Evolutionary conservation across 208 protist genomes (phyloP), one percentile per base, ranked within the genome.

Genomic region (Leishmania braziliensis): DNA sequence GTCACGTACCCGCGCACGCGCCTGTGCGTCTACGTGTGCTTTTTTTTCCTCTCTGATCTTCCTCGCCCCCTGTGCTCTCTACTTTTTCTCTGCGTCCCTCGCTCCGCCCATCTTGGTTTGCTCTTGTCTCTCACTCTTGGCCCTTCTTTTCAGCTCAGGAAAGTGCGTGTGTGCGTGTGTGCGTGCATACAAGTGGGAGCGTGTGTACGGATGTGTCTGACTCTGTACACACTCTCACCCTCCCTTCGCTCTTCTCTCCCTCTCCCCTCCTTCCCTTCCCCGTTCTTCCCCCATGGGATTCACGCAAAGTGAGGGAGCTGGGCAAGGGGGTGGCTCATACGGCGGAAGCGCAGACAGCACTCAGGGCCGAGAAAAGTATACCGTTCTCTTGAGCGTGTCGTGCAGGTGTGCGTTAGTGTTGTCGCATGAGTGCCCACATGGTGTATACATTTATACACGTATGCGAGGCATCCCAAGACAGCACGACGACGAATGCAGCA

Each of bases 401-500:
- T 36, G 68, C 20, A 72, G n/a, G 68, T 51, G 23, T 48, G 18
- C 20, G 36, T 51, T 14, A 26, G 26, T 63, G 26, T 46, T 43
- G 62, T 33, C 33, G 75, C 23, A 18, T 12, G 20, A 48, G 51
- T 68, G 23, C 33, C 10, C 46, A 77, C 73, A 63, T 39, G 46
- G 10, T 83, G 48, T 77, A 73, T 72, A 72, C 43, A 16, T 72
- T n/a, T 72, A 72, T 72, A 33, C 68, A 72, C 46, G 6, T 74
- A 46, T 53, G 26, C 3, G 14, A 29, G 39, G 69, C n/a, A 29
- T 10, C 39, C n/a, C 69, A 54, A 51, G 5, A 23, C 14, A 50
- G 46, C 20, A 36, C 39, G 54, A 26, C 46, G 54, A 54, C 46
- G 26, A 56, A 54, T 20, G 65, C 9, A 56, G 18, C 53, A 48